A percentile compares a stretch with the other conserved stretches of the same genome.
Conservation (phyloP, 805 yeast species). For the Saturnispora serradocipensis region DNA sequence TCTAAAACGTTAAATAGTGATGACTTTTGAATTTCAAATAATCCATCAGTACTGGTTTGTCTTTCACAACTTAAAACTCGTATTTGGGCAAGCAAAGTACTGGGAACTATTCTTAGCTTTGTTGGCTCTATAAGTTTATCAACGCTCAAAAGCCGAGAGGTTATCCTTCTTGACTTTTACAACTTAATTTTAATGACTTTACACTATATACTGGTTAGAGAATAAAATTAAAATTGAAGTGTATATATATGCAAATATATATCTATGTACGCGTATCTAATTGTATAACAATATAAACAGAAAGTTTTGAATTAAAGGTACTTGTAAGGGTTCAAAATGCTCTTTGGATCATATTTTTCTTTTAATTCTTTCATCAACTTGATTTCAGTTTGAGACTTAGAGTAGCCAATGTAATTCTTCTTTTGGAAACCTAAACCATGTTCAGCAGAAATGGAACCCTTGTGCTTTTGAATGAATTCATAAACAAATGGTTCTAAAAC, state of each 20-base stretch:
- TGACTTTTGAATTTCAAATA: too few species aligned
- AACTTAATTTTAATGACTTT: too few species aligned
- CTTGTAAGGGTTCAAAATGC: conserved; percentile 90
- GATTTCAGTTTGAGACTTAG: conserved; percentile 67
- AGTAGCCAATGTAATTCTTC: conserved; percentile 79
- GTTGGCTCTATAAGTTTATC: too few species aligned
- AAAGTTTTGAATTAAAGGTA: conserved; percentile 40
- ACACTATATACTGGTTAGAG: background rate
- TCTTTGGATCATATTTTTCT: conserved; percentile 79
- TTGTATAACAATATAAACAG: background rate
- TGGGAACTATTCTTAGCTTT: too few species aligned
- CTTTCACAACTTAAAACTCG: too few species aligned
- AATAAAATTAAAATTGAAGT: background rate
- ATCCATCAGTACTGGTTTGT: too few species aligned
- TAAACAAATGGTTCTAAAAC: conserved; percentile 90
- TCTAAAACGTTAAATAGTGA: too few species aligned
- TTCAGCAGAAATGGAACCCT: conserved; percentile 94
- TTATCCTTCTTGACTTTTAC: too few species aligned
- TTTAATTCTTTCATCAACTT: conserved; percentile 70
- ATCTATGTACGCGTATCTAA: background rate
- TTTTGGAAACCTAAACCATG: conserved; percentile 97
- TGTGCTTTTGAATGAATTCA: conserved; percentile 66
- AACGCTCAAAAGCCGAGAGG: too few species aligned
- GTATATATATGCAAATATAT: background rate
- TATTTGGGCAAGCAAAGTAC: too few species aligned